Evolutionary conservation across 768 basidiomycete species (phyloP), one percentile per base, ranked within the genome.

Genomic region (Lentinula guzmanii): DNA sequence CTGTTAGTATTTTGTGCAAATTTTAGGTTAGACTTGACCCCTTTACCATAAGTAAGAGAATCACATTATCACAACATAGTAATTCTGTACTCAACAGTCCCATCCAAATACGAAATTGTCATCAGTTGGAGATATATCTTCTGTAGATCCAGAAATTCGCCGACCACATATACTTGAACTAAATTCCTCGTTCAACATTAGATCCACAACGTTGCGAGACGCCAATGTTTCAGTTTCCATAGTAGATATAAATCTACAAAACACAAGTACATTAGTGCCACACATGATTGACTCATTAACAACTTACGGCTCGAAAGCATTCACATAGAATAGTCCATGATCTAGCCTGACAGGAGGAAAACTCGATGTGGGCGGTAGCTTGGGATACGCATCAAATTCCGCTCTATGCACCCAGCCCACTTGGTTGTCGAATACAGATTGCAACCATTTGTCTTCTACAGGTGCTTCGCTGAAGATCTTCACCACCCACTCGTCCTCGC

Each of bases 191-290:
- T 83, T 79, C 21, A 95, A 75, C 18, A 94, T 77, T 28, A 91
- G 75, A 66, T 93, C 92, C 52, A 93, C 91, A 42, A 89, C 79
- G 70, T 95, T 95, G 35, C 93, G 84, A 0, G 91, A 84, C 0
- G 91, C 81, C 35, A 96, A 71, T 0, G 91, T 93, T 73, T 95
- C 87, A 0, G 94, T 95, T 72, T 98, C 95, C 95, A 98, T 97
- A 5, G 93, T 93, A 13, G 87, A 91, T 51, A 95, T 89, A 66
- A 93, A 84, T 35, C 90, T 91, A 62, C 9, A 64, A 50, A 58
- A 43, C 37, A 53, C 64, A 31, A 42, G 54, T 53, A 60, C 50
- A 62, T 42, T 50, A 21, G 45, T 16, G n/a, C 18, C 31, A 61
- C 33, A 37, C 16, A 51, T 43, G 31, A 45, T 43, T 11, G 16